Evolutionary conservation across 2,329 filamentous ascomycete genomes (phyloP), one percentile per base, ranked within the genome.

Genomic region (Sporothrix pseudoabietina): DNA sequence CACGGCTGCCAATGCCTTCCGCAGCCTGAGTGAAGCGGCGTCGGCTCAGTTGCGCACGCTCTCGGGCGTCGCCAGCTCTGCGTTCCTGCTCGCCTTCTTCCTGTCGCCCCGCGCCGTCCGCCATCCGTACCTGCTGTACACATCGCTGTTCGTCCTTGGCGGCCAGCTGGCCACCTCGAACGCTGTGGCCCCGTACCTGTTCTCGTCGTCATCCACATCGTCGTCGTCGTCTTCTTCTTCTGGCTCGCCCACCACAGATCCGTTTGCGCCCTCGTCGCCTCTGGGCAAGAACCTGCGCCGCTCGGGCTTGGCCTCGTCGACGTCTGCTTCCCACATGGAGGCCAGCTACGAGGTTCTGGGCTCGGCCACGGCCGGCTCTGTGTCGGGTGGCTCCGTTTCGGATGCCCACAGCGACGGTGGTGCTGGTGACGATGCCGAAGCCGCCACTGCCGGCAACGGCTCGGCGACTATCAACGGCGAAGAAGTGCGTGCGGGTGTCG

Each of bases 111-210:
- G 89, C 35, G 87, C 90, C 72, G 87, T 88, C 77, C 90, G 92
- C 80, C 95, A 98, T 80, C 95, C 95, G 0, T 98, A 97, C 80
- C 89, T 98, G 35, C 82, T 98, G 74, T 98, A 96, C 89, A 94
- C 93, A 16, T 90, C 90, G 2, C 82, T 94, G 35, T 87, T 94
- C 73, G 88, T 90, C 59, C 84, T 87, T 54, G 83, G 92, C 54
- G 89, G 92, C 61, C 86, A 87, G 30, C 84, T 88, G 61, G 85
- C 82, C 70, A 84, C 85, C 39, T 82, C 84, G 57, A 85, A 87
- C 72, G 80, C 82, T 32, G 78, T 89, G 55, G 82, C 86, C 19
- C 85, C 87, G 1, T 81, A 82, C 74, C 77, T 86, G 74, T 81
- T 82, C 63, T 65, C 75, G 35, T 75, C 78, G 68, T 65, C 69